Evolutionary conservation across 169 alveolate species (phyloP).

Genomic region (Blepharisma undulans): DNA sequence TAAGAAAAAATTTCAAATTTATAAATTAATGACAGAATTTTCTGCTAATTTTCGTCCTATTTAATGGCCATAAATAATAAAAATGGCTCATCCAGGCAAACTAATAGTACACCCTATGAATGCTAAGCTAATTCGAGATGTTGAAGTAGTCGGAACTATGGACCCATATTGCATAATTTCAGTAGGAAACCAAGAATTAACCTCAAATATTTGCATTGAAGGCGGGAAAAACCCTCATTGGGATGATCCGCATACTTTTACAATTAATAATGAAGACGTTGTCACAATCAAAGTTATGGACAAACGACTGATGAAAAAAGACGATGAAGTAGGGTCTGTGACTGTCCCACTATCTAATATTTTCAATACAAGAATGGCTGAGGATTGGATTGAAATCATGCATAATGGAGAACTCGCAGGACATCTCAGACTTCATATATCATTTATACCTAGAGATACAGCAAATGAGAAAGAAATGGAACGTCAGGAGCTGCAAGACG

Average conservation of each 20-base stretch:
- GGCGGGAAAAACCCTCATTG: constrained; percentile 56
- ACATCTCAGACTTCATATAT: not conserved
- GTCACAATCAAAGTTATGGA: constrained; percentile 28
- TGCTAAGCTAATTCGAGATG: constrained; percentile 62
- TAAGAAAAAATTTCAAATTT: too few species aligned
- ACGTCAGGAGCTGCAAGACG: not conserved
- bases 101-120: constrained; percentile 46
- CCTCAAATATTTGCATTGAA: constrained; percentile 41
- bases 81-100: constrained; percentile 34
- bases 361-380: not conserved
- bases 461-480: not conserved
- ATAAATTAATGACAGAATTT: not conserved
- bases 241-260: constrained; percentile 29
- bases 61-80: not conserved
- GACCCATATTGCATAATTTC: constrained; percentile 61
- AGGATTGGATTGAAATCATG: not conserved
- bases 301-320: not conserved
- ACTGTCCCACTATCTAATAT: not conserved
- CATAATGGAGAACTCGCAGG: not conserved
- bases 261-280: not conserved
- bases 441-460: not conserved
- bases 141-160: constrained; percentile 69
- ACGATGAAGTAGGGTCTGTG: constrained; percentile 6
- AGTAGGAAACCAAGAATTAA: constrained; percentile 38
- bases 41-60: not conserved